Percentiles rank a stretch among this genome's conserved stretches.
These are phyloP conservation scores for Pholiota adiposa DNA, from an alignment of 1,284 basidiomycete genomes.

Conservation along the genomic window DNA sequence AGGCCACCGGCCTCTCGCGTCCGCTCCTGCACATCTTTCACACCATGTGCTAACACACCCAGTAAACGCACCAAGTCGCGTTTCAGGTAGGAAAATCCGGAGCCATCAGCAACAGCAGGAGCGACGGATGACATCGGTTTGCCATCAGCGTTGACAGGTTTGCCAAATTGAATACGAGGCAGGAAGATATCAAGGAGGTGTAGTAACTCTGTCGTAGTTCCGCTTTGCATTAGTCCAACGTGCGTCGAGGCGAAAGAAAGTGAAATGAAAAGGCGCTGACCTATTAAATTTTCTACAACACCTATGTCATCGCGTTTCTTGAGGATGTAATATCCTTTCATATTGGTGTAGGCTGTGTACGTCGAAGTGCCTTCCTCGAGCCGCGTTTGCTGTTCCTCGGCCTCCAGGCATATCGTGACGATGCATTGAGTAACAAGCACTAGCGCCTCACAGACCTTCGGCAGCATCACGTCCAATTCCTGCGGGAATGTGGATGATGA, in stretches of 20 bases:
- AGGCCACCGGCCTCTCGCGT: slow-evolving; percentile 75
- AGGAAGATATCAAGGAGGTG: slow-evolving; percentile 73
- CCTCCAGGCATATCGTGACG: slow-evolving; percentile 63
- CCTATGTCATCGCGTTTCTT: slow-evolving; percentile 46
- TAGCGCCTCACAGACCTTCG: slow-evolving; percentile 79
- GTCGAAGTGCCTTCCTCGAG: slow-evolving; percentile 19
- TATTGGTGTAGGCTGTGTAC: slow-evolving; percentile 28
- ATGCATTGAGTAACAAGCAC: slow-evolving; percentile 81
- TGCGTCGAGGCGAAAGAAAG: slow-evolving; percentile 8
- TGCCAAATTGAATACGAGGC: slow-evolving; percentile 79
- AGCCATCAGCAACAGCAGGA: slow-evolving; percentile 29
- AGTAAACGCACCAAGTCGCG: slow-evolving; percentile 83
- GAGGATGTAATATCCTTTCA: slow-evolving; percentile 48
- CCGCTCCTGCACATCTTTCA: slow-evolving; percentile 71
- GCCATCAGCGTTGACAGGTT: slow-evolving; percentile 42
- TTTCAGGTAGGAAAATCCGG: slow-evolving; percentile 83
- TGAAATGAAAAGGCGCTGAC: slow-evolving; percentile 34
- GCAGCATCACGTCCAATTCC: slow-evolving; percentile 66
- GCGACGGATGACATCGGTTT: slow-evolving; percentile 23
- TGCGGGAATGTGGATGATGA: slow-evolving; percentile 25
- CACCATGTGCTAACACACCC: slow-evolving; percentile 70
- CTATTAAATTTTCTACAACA: slow-evolving; percentile 62
- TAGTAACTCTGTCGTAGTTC: slow-evolving; percentile 57
- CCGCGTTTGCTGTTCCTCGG: slow-evolving; percentile 41
- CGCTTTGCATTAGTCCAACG: slow-evolving; percentile 5